Conservation (phyloP, 352 stramenopile species). For the Bremia lactucae region DNA sequence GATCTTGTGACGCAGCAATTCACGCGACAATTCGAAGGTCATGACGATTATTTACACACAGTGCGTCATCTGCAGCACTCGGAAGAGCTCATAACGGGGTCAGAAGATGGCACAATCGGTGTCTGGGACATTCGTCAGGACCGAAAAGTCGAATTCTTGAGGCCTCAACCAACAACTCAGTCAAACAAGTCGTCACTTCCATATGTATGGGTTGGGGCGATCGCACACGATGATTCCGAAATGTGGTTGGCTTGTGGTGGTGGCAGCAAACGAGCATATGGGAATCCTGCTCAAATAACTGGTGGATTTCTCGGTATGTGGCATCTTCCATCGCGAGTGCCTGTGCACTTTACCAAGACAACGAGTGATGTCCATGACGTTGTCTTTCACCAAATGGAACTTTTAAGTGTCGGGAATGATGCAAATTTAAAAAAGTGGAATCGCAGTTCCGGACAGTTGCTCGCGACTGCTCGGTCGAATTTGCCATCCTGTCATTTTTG, state of each 20-base stretch:
- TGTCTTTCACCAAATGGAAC: conserved; percentile 56
- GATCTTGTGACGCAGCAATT: conserved; percentile 41
- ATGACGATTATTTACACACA: conserved; percentile 57
- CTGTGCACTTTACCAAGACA: conserved; percentile 52
- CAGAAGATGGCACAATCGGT: conserved; percentile 58
- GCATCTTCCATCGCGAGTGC: conserved; percentile 64
- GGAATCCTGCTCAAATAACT: conserved; percentile 4
- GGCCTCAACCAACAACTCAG: conserved; percentile 24
- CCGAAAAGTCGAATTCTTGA: conserved; percentile 42
- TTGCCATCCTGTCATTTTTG: conserved; percentile 60
- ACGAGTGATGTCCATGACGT: conserved; percentile 55
- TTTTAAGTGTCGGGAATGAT: conserved; percentile 66
- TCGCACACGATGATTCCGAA: conserved; percentile 60
- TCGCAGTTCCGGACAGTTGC: conserved; percentile 45
- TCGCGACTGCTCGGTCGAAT: conserved; percentile 42
- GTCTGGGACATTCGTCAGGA: conserved; percentile 60
- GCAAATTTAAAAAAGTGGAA: conserved; percentile 65
- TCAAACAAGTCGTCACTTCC: neutral
- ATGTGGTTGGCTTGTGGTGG: conserved; percentile 63
- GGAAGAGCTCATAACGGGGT: conserved; percentile 58
- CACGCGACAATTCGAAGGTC: conserved; percentile 40
- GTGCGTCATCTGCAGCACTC: conserved; percentile 54
- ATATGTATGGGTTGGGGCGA: conserved; percentile 40
- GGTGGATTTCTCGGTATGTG: conserved; percentile 64
- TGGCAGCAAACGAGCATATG: conserved; percentile 24